Evolutionary conservation across 163 green algal genomes (phyloP).

Genomic region (Coccomyxa subellipsoidea): DNA sequence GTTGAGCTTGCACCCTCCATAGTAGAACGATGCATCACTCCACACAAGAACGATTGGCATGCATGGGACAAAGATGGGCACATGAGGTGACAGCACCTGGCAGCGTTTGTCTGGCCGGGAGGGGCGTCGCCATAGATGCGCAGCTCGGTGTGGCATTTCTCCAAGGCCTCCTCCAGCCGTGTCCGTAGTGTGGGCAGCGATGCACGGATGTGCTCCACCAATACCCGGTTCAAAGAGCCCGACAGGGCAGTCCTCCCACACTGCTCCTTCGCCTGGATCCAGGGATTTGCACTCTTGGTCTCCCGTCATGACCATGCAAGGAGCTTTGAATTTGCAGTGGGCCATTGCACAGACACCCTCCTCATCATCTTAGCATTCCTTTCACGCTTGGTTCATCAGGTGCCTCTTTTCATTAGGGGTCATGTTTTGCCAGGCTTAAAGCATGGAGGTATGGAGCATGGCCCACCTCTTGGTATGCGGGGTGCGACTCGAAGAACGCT

Average conservation of each 20-base stretch:
- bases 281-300: no score
- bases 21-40: no score
- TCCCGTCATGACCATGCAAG: no score
- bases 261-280: conserved; percentile 25
- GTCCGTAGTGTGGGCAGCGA: conserved; percentile 61
- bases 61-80: no score
- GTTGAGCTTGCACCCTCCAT: no score
- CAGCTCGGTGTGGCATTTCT: conserved; percentile 52
- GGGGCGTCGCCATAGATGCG: conserved; percentile 54
- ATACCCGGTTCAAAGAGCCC: conserved; percentile 70
- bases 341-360: no score
- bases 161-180: conserved; percentile 49
- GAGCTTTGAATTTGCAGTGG: no score
- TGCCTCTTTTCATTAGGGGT: neutral
- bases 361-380: no score
- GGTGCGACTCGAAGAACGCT: conserved; percentile 73
- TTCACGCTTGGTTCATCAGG: no score
- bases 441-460: no score
- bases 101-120: conserved; percentile 43
- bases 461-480: conserved; percentile 75
- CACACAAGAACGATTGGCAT: no score
- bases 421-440: neutral
- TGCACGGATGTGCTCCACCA: conserved; percentile 81
- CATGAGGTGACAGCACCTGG: no score
- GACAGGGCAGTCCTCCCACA: conserved; percentile 70